These are phyloP conservation scores for Hypoxylon cercidicola DNA, from an alignment of 495 filamentous ascomycete species.

Conservation along the genomic window DNA sequence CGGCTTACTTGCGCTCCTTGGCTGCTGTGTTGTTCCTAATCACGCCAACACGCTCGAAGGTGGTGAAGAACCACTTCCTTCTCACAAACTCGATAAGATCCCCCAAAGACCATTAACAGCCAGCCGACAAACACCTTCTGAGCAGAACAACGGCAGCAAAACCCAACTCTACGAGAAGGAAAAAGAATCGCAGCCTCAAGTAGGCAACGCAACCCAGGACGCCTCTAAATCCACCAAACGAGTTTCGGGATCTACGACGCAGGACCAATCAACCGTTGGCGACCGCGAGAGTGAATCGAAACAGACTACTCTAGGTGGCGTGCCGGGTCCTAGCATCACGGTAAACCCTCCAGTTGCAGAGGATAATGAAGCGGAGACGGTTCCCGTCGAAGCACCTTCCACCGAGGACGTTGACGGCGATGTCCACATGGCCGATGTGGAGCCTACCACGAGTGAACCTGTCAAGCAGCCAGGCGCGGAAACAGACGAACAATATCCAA, in stretches of 20 bases:
- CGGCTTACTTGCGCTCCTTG: constrained; percentile 75
- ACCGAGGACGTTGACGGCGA: constrained; percentile 65
- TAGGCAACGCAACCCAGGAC: constrained; percentile 41
- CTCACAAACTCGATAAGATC: constrained; percentile 72
- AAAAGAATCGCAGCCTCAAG: constrained; percentile 43
- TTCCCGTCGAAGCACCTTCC: constrained; percentile 31
- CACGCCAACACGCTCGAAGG: constrained; percentile 69
- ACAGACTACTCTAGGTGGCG: constrained; percentile 55
- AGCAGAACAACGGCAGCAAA: constrained; percentile 64
- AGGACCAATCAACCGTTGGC: constrained; percentile 56
- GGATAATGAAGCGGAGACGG: constrained; percentile 43
- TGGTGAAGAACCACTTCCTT: constrained; percentile 68
- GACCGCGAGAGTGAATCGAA: constrained; percentile 59
- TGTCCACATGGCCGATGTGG: constrained; percentile 70
- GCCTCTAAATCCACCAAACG: constrained; percentile 52
- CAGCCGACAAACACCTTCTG: constrained; percentile 64
- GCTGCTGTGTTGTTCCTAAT: constrained; percentile 79
- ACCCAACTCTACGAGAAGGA: constrained; percentile 60
- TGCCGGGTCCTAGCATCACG: constrained; percentile 54
- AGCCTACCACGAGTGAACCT: constrained; percentile 45
- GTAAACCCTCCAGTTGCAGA: constrained; percentile 53
- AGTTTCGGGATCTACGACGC: constrained; percentile 54
- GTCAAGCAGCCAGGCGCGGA: constrained; percentile 45
- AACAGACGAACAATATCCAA: constrained; percentile 54
- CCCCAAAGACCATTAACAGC: constrained; percentile 62